These are phyloP conservation scores for Sesbania bispinosa DNA, from an alignment of 306 rosid species.

Conservation along the genomic window DNA sequence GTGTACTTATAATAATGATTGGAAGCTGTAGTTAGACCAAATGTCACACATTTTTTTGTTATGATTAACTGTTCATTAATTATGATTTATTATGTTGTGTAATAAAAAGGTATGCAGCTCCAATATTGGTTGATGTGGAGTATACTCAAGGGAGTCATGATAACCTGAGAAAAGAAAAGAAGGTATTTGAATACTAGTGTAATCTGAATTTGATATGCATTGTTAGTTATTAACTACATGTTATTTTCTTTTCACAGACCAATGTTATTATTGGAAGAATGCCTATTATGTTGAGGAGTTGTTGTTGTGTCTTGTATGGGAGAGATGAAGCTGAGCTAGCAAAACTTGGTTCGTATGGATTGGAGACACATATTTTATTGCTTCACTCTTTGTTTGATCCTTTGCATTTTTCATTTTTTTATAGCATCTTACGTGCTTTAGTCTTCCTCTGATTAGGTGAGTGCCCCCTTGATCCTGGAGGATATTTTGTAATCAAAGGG, in stretches of 20 bases:
- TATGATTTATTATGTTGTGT: conserved; percentile 5
- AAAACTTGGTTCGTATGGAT: conserved; percentile 51
- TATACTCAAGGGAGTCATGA: conserved; percentile 51
- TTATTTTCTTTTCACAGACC: conserved; percentile 32
- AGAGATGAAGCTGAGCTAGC: conserved; percentile 89
- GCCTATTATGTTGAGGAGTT: conserved; percentile 89
- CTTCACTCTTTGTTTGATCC: background rate
- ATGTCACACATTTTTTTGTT: background rate
- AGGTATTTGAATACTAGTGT: conserved; percentile 41
- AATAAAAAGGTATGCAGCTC: conserved; percentile 69
- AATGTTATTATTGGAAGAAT: conserved; percentile 65
- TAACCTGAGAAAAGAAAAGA: conserved; percentile 24
- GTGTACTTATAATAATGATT: conserved; percentile 6
- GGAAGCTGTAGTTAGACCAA: background rate
- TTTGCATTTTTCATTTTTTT: background rate
- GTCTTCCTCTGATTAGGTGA: conserved; percentile 53
- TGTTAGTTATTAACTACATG: conserved; percentile 1
- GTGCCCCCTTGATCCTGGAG: conserved; percentile 98
- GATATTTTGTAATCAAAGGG: conserved; percentile 88
- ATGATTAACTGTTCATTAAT: background rate
- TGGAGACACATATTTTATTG: background rate
- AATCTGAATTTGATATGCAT: conserved; percentile 4
- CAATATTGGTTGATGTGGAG: conserved; percentile 64
- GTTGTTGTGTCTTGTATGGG: conserved; percentile 60
- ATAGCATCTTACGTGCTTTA: background rate